Base-by-base conservation (phyloP, 495 filamentous ascomycete species). In the Oleoguttula mirabilis region DNA sequence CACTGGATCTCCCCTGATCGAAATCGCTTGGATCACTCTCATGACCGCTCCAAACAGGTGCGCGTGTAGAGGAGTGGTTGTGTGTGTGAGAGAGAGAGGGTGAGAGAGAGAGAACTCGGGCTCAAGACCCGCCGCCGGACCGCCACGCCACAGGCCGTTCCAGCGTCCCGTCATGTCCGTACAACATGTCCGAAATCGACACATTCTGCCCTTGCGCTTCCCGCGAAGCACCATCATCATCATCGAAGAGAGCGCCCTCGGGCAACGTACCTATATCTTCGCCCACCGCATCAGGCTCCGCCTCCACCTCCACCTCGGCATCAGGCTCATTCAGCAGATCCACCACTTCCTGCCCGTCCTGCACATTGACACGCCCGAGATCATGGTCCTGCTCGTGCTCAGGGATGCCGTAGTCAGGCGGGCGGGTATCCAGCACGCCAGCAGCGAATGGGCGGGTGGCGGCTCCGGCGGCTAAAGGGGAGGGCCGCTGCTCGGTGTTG, bases 221-320 rank as follows among this genome's bases (percentile, higher is more conserved):
- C 17, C 23, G 41, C 19, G 37, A 3, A 21, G 34, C 17, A 3
- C 39, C 15, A 16, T 33, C 3, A 20, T 32, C 24, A 7, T 3
- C 46, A 23, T 37, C 30, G 14, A 36, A 49, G 7, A 32, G 39
- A 16, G 31, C 6, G n/a, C n/a, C 10, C 27, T 30, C 33, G 25
- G 15, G 6, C 12, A 17, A 51, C 49, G 45, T 52, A 52, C 49
- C 49, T 47, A 48, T 39, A 32, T 52, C 48, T 11, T 51, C 32
- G 10, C 21, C 3, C 25, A 8, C 20, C 21, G 4, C 36, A 14
- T 2, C 40, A 3, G 21, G 17, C n/a, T n/a, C n/a, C n/a, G n/a
- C n/a, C n/a, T n/a, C n/a, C n/a, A n/a, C n/a, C n/a, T n/a, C n/a
- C n/a, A n/a, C n/a, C 12, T 24, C 39, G 24, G 6, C 32, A 6